phyloP scores from a whole-genome alignment of 768 basidiomycete species.

The Calocera viscosa region DNA sequence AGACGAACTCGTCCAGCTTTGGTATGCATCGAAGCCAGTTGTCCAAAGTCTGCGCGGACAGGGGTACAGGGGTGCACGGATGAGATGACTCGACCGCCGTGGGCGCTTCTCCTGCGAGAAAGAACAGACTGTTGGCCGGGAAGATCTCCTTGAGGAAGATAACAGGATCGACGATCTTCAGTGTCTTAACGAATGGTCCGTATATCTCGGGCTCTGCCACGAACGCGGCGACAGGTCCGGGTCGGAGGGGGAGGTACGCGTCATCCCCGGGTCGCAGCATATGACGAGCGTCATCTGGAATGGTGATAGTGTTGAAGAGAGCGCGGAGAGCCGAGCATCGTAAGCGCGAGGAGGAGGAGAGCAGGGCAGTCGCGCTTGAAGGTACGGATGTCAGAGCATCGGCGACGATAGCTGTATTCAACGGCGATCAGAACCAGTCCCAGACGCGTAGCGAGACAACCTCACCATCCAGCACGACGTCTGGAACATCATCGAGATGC shows the following conservation, averaged over 20 bases:
- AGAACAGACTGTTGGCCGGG: neutral
- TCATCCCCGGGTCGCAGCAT: slow-evolving; percentile 14
- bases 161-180: slow-evolving; percentile 21
- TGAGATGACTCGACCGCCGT: slow-evolving; percentile 12
- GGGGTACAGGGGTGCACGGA: slow-evolving; percentile 14
- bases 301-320: slow-evolving; percentile 23
- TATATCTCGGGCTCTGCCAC: slow-evolving; percentile 28
- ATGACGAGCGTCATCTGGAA: slow-evolving; percentile 25
- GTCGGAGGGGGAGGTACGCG: neutral
- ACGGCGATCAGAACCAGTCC: neutral
- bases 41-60: slow-evolving; percentile 14
- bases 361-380: neutral
- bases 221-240: slow-evolving; percentile 20
- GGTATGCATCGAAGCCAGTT: slow-evolving; percentile 15
- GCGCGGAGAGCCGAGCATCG: slow-evolving; percentile 24
- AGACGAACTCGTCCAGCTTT: slow-evolving; percentile 26
- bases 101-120: neutral
- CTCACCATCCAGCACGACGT: neutral
- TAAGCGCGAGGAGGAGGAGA: slow-evolving; percentile 19
- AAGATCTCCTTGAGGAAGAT: slow-evolving; percentile 6
- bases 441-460: neutral
- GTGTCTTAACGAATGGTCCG: slow-evolving; percentile 24
- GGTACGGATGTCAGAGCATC: neutral
- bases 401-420: neutral
- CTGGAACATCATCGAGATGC: neutral